Base-by-base conservation (phyloP, 805 yeast genomes). In the Zygoascus biomembranicola region DNA sequence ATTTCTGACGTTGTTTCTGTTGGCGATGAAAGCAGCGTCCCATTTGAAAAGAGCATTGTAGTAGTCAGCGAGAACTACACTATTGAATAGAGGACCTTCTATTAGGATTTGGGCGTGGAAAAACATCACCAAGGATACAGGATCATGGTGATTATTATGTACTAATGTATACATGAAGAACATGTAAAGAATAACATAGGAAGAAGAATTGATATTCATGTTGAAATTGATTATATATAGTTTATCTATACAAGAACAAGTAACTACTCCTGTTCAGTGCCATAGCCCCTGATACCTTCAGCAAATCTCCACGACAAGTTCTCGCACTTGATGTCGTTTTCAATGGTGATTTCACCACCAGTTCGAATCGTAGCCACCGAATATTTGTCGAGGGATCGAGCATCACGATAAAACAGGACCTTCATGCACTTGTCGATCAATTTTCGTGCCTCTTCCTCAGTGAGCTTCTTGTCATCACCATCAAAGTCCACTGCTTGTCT, bases 381-480 rank as follows among this genome's bases (percentile, higher is more conserved):
- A 70, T 85, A 94, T 65, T 84, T 85, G 68, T 94, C 95, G 57
- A 87, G 73, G 18, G 97, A 87, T 65, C 99, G 82, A 1, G 97
- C 98, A 68, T 94, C 99, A 70, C 99, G 81, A 75, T 94, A 94
- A 69, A 84, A 94, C 59, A 94, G 77, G 14, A 94, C 96, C 71
- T 87, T 89, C 97, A 94, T 90, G 63, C 92, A 81, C 66, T 90
- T 88, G 63, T 79, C 77, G 43, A 94, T 76, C n/a, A 85, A 81
- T 48, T 78, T 76, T 56, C 85, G 77, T 1, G 97, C 99, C 48
- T 85, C 81, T 55, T 77, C 84, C 66, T 87, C 85, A 39, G 79
- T 73, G 31, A 89, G 78, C 43, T 82, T 82, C 42, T 71, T 77
- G 55, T 79, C 87, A 64, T 90, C 96, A 28, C 77, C 81, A 62